A percentile compares a stretch with the other conserved stretches of the same genome.
phyloP scores from a whole-genome alignment of 139 green algal species.

The Klebsormidium nitens region DNA sequence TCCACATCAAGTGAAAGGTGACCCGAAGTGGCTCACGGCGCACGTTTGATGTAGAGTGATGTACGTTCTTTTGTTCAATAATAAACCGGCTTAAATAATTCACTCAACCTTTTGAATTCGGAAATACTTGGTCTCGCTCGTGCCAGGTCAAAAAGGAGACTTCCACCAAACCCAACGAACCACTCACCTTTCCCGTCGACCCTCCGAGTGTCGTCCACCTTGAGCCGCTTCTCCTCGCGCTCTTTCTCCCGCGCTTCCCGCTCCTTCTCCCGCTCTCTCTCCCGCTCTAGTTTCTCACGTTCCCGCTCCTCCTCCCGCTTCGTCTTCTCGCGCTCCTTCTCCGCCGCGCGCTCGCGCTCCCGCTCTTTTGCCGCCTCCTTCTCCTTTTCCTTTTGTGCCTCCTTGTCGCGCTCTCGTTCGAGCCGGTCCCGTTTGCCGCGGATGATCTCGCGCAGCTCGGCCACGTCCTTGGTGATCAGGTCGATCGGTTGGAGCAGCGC shows the following conservation, averaged over 20 bases:
- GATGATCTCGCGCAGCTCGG: constrained; percentile 70
- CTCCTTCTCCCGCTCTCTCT: constrained; percentile 25
- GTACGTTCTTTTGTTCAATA: too few relatives aligned
- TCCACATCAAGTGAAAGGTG: too few relatives aligned
- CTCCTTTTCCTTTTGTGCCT: constrained; percentile 32
- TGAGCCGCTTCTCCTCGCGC: too few relatives aligned
- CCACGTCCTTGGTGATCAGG: constrained; percentile 80
- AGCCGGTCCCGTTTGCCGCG: constrained; percentile 38
- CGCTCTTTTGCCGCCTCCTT: constrained; percentile 42
- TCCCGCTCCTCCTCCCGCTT: constrained; percentile 22
- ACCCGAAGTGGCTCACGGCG: too few relatives aligned
- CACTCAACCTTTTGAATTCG: too few relatives aligned
- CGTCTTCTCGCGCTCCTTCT: constrained; percentile 31
- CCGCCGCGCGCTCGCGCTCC: constrained; percentile 29
- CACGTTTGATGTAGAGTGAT: too few relatives aligned
- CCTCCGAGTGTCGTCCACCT: too few relatives aligned
- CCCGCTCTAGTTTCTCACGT: constrained; percentile 9
- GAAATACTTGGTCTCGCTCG: too few relatives aligned
- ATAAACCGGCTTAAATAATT: too few relatives aligned
- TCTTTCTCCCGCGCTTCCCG: constrained; percentile 14
- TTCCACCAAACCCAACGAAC: too few relatives aligned
- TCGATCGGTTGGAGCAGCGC: constrained; percentile 71
- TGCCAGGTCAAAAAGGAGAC: too few relatives aligned
- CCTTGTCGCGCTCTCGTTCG: constrained; percentile 1
- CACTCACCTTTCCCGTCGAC: too few relatives aligned